phyloP scores from a whole-genome alignment of 2,329 filamentous ascomycete genomes.

The Teratosphaeria viscida region DNA sequence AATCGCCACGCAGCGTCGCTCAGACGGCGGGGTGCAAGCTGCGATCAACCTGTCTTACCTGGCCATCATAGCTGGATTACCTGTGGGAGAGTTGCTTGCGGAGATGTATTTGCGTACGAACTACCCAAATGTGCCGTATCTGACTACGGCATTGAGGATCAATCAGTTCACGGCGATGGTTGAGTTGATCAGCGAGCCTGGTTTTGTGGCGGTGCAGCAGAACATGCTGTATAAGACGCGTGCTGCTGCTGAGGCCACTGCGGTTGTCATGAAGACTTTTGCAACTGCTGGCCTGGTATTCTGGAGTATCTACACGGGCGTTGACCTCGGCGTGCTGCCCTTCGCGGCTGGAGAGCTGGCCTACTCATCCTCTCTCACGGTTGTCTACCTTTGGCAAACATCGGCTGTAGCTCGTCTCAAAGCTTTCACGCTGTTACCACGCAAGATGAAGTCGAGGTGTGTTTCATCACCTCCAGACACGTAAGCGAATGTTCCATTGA shows the following conservation, averaged over 20 bases:
- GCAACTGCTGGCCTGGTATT: constrained; percentile 62
- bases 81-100: constrained; percentile 55
- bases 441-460: constrained; percentile 34
- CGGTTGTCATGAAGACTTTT: constrained; percentile 66
- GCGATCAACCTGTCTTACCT: constrained; percentile 85
- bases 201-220: constrained; percentile 79
- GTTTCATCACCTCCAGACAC: constrained; percentile 12
- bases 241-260: constrained; percentile 71
- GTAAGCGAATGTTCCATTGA: constrained; percentile 16
- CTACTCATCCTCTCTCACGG: constrained; percentile 59
- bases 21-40: constrained; percentile 49
- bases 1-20: constrained; percentile 73
- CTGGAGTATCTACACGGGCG: constrained; percentile 44
- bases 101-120: constrained; percentile 53
- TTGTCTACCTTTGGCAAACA: constrained; percentile 60
- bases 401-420: constrained; percentile 43
- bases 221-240: constrained; percentile 69
- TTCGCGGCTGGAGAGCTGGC: constrained; percentile 79
- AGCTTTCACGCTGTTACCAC: constrained; percentile 59
- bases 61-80: constrained; percentile 46
- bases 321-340: constrained; percentile 64
- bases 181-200: constrained; percentile 78
- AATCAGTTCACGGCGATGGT: constrained; percentile 51
- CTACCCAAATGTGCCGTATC: constrained; percentile 49
- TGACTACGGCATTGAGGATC: constrained; percentile 45